Base-by-base conservation (phyloP, 805 yeast species). In the Wickerhamomyces xylosicus region DNA sequence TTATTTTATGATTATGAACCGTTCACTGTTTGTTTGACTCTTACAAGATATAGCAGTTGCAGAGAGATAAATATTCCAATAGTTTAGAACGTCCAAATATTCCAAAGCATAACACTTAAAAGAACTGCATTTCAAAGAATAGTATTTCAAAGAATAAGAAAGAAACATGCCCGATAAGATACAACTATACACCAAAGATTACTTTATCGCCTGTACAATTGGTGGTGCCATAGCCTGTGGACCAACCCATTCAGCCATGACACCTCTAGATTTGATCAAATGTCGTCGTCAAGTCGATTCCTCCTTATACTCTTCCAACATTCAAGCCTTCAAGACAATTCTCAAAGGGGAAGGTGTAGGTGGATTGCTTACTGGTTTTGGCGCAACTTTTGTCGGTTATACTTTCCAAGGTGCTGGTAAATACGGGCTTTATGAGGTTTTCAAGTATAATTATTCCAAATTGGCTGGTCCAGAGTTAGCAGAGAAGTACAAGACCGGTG, bases 371-470 rank as follows among this genome's bases (percentile, higher is more conserved):
- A 82, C 94, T 9, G 97, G 97, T 53, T 57, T 86, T 47, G 92
- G 95, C 31, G 96, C 97, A 36, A 92, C 97, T 3, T 75, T 82
- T 44, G 69, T 89, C 44, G 97, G 97, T 19, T 90, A 92, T 64
- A 82, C 96, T 7, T 66, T 89, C 54, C 98, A 90, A 66, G 97
- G 98, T 53, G 95, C 95, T 37, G 95, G 96, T 53, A 90, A 90
- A 63, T 90, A 90, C 63, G 98, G 98, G 22, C 79, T 87, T 59
- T 90, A 92, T 64, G 97, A 90, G 63, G 72, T 67, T 52, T 90
- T 90, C 74, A 90, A 90, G 66, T 77, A 82, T 63, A 68, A 73
- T 42, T 90, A 87, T 61, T 63, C 79, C 39, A 74, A 76, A 53
- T 41, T 74, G 22, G 71, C 80, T 37, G 92, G 95, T 31, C 74